These are phyloP conservation scores for Pterocarpus santalinus DNA, from an alignment of 306 rosid species.

Conservation along the genomic window DNA sequence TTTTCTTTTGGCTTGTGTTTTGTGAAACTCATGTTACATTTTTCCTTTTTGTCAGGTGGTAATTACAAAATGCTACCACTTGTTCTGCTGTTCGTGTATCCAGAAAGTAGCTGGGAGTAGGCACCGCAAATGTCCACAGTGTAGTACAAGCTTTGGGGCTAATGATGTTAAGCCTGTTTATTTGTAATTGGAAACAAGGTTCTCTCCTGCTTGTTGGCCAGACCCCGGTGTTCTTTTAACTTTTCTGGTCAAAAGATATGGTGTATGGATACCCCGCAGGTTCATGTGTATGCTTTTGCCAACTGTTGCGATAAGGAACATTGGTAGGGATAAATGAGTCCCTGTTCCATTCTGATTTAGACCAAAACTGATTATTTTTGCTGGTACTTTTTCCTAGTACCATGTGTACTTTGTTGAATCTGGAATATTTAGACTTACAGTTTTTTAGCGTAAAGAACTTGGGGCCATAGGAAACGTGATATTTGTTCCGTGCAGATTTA, in stretches of 20 bases:
- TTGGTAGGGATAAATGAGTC: conserved; percentile 49
- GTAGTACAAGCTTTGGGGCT: conserved; percentile 85
- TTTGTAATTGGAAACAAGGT: conserved; percentile 62
- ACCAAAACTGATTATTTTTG: conserved; percentile 53
- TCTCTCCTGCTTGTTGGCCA: conserved; percentile 41
- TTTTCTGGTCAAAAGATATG: conserved; percentile 49
- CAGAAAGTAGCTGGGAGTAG: conserved; percentile 78
- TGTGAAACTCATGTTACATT: conserved; percentile 7
- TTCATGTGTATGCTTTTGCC: conserved; percentile 56
- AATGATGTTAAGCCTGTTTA: conserved; percentile 94
- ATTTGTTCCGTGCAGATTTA: conserved; percentile 55
- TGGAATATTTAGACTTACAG: conserved; percentile 38
- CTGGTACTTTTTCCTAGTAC: conserved; percentile 51
- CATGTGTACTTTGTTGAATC: conserved; percentile 37
- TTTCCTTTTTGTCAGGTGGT: conserved; percentile 75
- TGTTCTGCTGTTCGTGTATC: conserved; percentile 89
- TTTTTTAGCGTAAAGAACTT: conserved; percentile 35
- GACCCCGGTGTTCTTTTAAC: conserved; percentile 43
- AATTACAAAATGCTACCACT: conserved; percentile 98
- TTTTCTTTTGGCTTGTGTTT: background rate
- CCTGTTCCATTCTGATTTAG: conserved; percentile 44
- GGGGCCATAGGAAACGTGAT: conserved; percentile 48
- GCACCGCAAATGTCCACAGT: conserved; percentile 92
- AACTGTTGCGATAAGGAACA: conserved; percentile 55
- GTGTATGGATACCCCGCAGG: conserved; percentile 45